phyloP scores from a whole-genome alignment of 371 early-diverging fungal species.

The Thermomucor indicae-seudaticae region DNA sequence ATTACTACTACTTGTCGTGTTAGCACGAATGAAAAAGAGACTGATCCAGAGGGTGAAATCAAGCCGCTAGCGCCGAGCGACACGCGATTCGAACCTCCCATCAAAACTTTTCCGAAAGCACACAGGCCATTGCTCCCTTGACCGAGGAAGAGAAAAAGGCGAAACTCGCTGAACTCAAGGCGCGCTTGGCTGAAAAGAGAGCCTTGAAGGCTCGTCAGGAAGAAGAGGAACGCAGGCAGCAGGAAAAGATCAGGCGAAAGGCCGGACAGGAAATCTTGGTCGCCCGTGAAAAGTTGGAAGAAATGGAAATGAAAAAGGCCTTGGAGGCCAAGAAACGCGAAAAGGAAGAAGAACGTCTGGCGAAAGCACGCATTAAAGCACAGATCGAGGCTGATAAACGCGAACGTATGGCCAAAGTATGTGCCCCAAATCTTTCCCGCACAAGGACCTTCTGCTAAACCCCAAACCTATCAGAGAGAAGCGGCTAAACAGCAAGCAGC shows the following conservation, averaged over 20 bases:
- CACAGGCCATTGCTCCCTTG: conserved; percentile 77
- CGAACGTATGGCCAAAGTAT: conserved; percentile 60
- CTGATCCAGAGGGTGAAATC: neutral
- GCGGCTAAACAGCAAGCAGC: conserved; percentile 17
- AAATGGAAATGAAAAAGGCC: conserved; percentile 70
- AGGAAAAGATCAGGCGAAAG: conserved; percentile 77
- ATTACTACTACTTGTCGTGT: neutral
- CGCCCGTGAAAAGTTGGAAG: conserved; percentile 69
- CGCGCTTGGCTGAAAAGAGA: conserved; percentile 66
- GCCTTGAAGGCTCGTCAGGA: conserved; percentile 60
- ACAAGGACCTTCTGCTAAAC: neutral
- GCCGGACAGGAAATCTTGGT: conserved; percentile 76
- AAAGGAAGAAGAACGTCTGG: conserved; percentile 75
- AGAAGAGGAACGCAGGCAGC: conserved; percentile 62
- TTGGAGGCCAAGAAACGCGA: conserved; percentile 71
- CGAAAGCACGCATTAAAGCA: conserved; percentile 75
- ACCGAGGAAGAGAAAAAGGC: conserved; percentile 82
- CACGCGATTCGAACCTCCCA: conserved; percentile 85
- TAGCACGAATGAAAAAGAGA: neutral
- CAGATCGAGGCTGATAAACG: conserved; percentile 84
- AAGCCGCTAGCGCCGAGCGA: conserved; percentile 71
- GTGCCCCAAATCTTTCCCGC: neutral
- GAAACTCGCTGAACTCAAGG: conserved; percentile 76
- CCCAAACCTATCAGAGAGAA: conserved; percentile 11
- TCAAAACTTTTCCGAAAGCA: conserved; percentile 84